Evolutionary conservation across 1,284 basidiomycete species (phyloP), one percentile per base, ranked within the genome.

Genomic region (Moesziomyces sp.): DNA sequence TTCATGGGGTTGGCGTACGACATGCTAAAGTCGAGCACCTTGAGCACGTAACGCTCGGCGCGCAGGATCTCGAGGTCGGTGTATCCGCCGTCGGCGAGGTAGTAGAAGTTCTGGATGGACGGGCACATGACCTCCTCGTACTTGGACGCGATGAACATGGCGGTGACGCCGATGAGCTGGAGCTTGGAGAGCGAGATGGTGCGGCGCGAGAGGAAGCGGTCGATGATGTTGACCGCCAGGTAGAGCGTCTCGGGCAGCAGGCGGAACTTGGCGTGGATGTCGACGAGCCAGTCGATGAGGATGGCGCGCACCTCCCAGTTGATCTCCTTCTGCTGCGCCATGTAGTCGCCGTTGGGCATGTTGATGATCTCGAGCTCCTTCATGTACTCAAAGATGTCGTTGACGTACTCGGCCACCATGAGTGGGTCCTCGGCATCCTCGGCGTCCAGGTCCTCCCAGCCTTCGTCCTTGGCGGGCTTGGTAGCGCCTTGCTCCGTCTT

Each of bases 371-470:
- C 88, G 61, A 88, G 84, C 71, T 89, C 86, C 84, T 92, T 91
- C 86, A 98, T 89, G 86, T 99, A 98, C 53, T 91, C 87, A 86
- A 97, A 97, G 63, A 98, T 96, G 70, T 98, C 97, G 26, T 88
- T 87, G 56, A 97, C 95, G 83, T 99, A 99, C 86, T 98, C 94
- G 86, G 91, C 92, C 67, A 97, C 95, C 95, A 98, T 98, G 65
- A 93, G 86, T 16, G 95, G 95, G 84, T 99, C 96, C 61, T 94
- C 93, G n/a, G 86, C 88, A 82, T 99, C 96, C 59, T 94, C 95
- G 4, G 90, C 91, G 79, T 98, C 96, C 19, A 98, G 88, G 83
- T 98, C 94, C 35, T 92, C 91, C 94, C 87, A 88, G 0, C 87
- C 87, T 24, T 85, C 83, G 74, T 88, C 88, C 80, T 87, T 88